A percentile compares a stretch with the other conserved stretches of the same genome.
Conservation (phyloP, 331 rosid genomes). For the Dryas integrifolia region DNA sequence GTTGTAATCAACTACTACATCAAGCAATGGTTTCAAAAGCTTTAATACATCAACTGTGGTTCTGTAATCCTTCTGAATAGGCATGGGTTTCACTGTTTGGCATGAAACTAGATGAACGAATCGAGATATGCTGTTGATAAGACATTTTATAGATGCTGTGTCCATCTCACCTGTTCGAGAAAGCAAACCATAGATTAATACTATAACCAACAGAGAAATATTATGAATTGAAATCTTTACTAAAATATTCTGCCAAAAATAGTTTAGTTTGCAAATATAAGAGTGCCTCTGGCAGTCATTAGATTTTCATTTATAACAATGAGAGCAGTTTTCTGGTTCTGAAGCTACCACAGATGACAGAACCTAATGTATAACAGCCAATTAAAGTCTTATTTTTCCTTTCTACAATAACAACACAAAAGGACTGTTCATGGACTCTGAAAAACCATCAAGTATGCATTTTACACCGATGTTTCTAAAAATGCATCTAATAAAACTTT, state of each 20-base stretch:
- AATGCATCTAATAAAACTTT: background rate
- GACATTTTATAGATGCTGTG: conserved; percentile 60
- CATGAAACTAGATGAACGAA: conserved; percentile 79
- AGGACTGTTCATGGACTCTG: background rate
- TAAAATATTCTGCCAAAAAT: background rate
- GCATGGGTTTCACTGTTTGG: conserved; percentile 54
- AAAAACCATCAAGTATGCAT: background rate
- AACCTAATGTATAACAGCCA: background rate
- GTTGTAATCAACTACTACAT: conserved; percentile 55
- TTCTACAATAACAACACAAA: background rate
- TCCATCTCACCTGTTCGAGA: conserved; percentile 66
- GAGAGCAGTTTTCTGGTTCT: conserved; percentile 11
- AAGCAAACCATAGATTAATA: conserved; percentile 23
- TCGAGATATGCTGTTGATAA: conserved; percentile 80
- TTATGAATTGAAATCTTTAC: background rate
- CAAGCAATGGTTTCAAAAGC: conserved; percentile 77
- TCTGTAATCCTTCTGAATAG: conserved; percentile 59
- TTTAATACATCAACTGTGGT: conserved; percentile 58
- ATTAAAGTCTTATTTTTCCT: background rate
- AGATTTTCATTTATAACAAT: background rate
- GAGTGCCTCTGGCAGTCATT: conserved; percentile 6
- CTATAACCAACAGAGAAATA: background rate
- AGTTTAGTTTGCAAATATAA: background rate
- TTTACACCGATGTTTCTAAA: background rate
- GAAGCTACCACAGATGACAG: conserved; percentile 3